phyloP scores from a whole-genome alignment of 2,329 filamentous ascomycete genomes.

The Cladosporium halotolerans region DNA sequence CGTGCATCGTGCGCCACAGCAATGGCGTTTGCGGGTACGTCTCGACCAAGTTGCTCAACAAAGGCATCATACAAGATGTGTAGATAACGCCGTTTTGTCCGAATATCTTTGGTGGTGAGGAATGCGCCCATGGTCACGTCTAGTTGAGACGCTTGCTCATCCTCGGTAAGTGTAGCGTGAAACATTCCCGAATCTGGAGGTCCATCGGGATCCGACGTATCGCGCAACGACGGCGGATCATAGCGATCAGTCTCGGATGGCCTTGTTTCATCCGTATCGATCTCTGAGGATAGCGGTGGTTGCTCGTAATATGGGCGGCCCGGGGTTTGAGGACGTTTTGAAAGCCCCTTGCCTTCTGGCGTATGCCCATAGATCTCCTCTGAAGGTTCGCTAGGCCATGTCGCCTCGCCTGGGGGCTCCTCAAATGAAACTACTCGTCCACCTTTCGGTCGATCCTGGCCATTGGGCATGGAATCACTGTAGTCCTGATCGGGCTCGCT shows the following conservation, averaged over 20 bases:
- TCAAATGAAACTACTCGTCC: constrained; percentile 49
- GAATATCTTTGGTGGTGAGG: constrained; percentile 13
- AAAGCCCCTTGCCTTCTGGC: background rate
- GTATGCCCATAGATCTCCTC: constrained; percentile 10
- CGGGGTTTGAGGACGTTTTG: background rate
- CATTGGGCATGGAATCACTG: constrained; percentile 48
- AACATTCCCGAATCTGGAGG: background rate
- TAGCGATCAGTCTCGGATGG: background rate
- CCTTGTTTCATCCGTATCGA: too few relatives aligned
- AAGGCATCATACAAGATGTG: constrained; percentile 42
- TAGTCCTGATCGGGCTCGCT: constrained; percentile 21
- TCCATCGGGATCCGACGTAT: background rate
- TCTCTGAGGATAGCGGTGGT: background rate
- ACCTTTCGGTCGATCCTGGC: background rate
- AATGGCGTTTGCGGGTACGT: constrained; percentile 29
- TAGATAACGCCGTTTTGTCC: constrained; percentile 27
- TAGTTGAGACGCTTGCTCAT: background rate
- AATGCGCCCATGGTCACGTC: background rate
- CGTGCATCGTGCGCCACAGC: constrained; percentile 46
- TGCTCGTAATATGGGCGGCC: constrained; percentile 4
- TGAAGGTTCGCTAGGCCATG: constrained; percentile 35
- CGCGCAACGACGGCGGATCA: background rate
- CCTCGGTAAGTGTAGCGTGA: background rate
- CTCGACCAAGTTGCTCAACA: constrained; percentile 23
- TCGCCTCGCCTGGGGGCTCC: constrained; percentile 48